Conservation (phyloP, 345 rosid genomes). For the Syzygium aromaticum region DNA sequence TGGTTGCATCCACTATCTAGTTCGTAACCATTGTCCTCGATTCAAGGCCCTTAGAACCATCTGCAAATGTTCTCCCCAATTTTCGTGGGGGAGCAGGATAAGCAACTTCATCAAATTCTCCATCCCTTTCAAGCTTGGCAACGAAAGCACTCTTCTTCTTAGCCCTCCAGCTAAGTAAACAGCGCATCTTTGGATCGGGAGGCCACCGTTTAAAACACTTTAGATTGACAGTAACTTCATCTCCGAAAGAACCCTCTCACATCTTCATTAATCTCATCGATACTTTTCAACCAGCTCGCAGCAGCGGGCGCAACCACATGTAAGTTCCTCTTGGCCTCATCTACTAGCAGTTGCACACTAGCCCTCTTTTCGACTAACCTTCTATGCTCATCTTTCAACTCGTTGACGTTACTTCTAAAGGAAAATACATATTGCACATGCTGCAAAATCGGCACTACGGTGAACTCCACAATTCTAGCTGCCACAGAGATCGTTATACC, state of each 20-base stretch:
- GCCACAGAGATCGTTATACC: background rate
- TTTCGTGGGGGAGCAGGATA: fast-evolving
- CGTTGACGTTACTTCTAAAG: fast-evolving
- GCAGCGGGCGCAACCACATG: background rate
- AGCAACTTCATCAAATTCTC: background rate
- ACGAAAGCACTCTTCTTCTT: background rate
- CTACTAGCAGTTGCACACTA: fast-evolving
- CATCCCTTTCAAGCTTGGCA: background rate
- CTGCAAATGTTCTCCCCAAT: background rate
- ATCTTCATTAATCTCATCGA: background rate
- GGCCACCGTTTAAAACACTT: background rate
- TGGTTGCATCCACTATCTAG: background rate
- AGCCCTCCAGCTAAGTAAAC: background rate
- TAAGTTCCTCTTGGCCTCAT: background rate
- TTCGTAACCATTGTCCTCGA: fast-evolving
- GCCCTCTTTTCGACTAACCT: background rate
- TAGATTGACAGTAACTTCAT: background rate
- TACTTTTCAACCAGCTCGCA: fast-evolving
- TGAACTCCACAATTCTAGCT: background rate
- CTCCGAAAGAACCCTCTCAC: background rate
- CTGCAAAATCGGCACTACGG: background rate
- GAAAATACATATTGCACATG: background rate
- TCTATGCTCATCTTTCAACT: background rate
- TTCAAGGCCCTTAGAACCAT: background rate
- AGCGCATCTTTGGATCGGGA: background rate